A percentile compares a stretch with the other conserved stretches of the same genome.
Conservation (phyloP, 2,329 filamentous ascomycete species). For the Colletotrichum australisinense region DNA sequence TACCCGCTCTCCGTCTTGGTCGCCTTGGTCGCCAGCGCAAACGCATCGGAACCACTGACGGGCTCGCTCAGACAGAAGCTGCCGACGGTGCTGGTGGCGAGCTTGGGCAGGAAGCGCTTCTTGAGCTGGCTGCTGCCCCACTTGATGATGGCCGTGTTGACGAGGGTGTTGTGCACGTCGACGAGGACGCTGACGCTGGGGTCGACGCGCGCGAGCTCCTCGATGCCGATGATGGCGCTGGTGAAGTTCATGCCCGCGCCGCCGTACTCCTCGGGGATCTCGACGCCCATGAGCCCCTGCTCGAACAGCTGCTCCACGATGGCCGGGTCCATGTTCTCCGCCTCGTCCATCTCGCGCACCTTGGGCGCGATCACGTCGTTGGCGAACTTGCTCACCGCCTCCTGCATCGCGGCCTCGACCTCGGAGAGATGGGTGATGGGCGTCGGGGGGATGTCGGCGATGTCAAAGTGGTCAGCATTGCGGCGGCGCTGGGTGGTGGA, state of each 20-base stretch:
- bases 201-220: constrained; percentile 94
- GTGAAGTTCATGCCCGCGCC: constrained; percentile 99
- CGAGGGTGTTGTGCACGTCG: constrained; percentile 97
- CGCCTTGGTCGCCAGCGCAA: constrained; percentile 92
- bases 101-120: constrained; percentile 87
- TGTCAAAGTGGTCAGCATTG: constrained; percentile 63
- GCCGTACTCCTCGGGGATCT: constrained; percentile 97
- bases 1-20: constrained; percentile 86
- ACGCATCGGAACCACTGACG: constrained; percentile 93
- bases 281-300: constrained; percentile 95
- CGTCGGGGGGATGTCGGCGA: constrained; percentile 85
- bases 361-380: constrained; percentile 89
- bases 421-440: constrained; percentile 95
- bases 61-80: constrained; percentile 96
- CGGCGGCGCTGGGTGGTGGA: constrained; percentile 69
- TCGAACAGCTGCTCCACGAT: constrained; percentile 96
- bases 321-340: constrained; percentile 88
- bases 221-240: constrained; percentile 93
- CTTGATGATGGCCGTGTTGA: constrained; percentile 92
- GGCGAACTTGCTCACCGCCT: constrained; percentile 91
- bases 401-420: constrained; percentile 88
- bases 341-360: constrained; percentile 97
- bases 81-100: constrained; percentile 90
- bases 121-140: constrained; percentile 82
- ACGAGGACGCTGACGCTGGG: constrained; percentile 95